phyloP scores from a whole-genome alignment of 1,284 basidiomycete genomes.

The Tausonia pullulans region DNA sequence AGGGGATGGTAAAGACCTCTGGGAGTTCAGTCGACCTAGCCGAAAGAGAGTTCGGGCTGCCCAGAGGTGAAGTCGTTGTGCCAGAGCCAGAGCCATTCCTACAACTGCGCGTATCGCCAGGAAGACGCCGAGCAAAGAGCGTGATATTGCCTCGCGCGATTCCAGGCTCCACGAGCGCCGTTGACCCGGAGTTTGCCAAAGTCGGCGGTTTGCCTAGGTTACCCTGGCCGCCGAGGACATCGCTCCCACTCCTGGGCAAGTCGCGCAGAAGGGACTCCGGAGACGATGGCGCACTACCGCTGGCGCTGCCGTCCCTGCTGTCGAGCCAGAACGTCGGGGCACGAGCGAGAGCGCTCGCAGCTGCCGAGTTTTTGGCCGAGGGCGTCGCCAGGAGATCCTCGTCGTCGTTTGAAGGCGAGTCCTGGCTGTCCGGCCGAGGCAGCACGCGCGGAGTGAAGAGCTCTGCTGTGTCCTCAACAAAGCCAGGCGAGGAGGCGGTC shows the following conservation, averaged over 20 bases:
- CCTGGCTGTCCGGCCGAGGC: background rate
- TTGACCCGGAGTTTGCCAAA: constrained; percentile 1
- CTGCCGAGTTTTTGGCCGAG: background rate
- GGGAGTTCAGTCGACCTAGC: background rate
- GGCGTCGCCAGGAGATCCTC: constrained; percentile 5
- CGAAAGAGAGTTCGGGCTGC: background rate
- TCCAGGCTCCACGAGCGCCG: constrained; percentile 4
- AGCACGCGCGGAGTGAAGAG: background rate
- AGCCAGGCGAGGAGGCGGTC: background rate
- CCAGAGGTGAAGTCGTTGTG: background rate
- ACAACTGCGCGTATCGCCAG: no score
- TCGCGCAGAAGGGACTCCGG: background rate
- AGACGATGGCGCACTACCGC: background rate
- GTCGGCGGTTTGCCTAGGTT: background rate
- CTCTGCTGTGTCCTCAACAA: background rate
- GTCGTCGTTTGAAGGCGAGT: background rate
- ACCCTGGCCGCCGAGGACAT: background rate
- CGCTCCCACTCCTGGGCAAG: background rate
- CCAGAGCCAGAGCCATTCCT: no score
- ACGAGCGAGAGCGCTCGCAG: background rate
- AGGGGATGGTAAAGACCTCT: constrained; percentile 28
- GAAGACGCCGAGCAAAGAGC: no score
- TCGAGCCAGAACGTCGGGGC: constrained; percentile 7
- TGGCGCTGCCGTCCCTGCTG: background rate
- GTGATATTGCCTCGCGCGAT: background rate